Evolutionary conservation across 2,329 filamentous ascomycete genomes (phyloP).

Genomic region (Beauveria rudraprayagi): DNA sequence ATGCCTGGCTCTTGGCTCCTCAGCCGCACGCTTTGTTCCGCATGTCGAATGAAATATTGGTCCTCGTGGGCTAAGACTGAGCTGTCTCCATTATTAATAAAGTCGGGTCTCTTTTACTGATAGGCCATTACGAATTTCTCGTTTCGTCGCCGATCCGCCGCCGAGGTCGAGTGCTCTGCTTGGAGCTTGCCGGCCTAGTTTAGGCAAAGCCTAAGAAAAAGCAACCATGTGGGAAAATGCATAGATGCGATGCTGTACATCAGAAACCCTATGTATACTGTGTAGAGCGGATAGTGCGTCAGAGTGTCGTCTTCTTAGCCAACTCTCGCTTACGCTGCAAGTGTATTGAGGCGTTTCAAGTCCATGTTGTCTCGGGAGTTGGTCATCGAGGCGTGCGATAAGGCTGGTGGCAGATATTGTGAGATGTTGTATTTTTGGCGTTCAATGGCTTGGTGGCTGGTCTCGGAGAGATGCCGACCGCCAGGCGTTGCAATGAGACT

Average conservation of each 20-base stretch:
- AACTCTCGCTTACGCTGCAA: background rate
- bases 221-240: too few relatives aligned
- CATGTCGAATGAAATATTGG: background rate
- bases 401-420: background rate
- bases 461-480: conserved; percentile 8
- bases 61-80: background rate
- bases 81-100: background rate
- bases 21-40: conserved; percentile 6
- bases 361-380: background rate
- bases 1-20: conserved; percentile 5
- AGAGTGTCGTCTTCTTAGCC: background rate
- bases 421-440: background rate
- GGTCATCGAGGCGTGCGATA: background rate
- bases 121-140: conserved; percentile 2
- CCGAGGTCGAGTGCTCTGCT: background rate
- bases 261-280: background rate
- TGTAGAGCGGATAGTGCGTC: background rate
- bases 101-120: background rate
- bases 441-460: background rate
- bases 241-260: background rate
- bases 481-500: background rate
- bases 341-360: background rate
- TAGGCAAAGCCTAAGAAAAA: too few relatives aligned
- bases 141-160: conserved; percentile 3
- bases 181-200: too few relatives aligned